phyloP scores from a whole-genome alignment of 495 filamentous ascomycete genomes.

The Neurospora cerealis region DNA sequence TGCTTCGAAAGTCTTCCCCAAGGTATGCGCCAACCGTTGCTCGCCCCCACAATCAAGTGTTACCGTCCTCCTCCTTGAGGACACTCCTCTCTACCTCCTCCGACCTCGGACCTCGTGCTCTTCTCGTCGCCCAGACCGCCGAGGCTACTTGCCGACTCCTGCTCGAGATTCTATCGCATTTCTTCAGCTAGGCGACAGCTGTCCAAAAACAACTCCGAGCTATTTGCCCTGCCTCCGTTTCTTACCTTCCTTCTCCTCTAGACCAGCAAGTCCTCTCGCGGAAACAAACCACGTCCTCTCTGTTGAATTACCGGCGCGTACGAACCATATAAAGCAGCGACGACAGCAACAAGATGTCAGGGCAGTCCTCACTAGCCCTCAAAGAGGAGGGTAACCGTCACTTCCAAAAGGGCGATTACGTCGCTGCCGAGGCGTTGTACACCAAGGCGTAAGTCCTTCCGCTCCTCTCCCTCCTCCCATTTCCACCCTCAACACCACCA shows the following conservation, averaged over 20 bases:
- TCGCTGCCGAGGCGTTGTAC: conserved; percentile 65
- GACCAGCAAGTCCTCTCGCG: background rate
- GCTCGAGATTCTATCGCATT: background rate
- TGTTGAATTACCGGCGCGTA: background rate
- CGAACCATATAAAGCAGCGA: background rate
- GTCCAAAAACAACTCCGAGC: background rate
- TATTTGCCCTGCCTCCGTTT: background rate
- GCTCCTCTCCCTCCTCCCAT: background rate
- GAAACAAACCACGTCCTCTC: background rate
- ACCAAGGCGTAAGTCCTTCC: conserved; percentile 63
- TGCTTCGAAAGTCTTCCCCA: background rate
- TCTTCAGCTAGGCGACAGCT: background rate
- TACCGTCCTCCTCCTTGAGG: background rate
- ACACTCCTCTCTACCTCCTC: background rate
- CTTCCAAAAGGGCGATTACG: conserved; percentile 62
- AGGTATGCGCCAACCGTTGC: background rate
- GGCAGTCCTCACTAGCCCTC: conserved; percentile 9
- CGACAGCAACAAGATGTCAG: background rate
- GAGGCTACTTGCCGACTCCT: background rate
- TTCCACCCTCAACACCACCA: background rate
- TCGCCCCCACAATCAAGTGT: background rate
- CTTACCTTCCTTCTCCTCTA: background rate
- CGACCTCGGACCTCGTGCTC: background rate
- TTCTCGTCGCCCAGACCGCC: background rate
- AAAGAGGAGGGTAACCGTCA: conserved; percentile 55